phyloP scores from a whole-genome alignment of 441 rosid genomes.

The Rhodomyrtus psidioides region DNA sequence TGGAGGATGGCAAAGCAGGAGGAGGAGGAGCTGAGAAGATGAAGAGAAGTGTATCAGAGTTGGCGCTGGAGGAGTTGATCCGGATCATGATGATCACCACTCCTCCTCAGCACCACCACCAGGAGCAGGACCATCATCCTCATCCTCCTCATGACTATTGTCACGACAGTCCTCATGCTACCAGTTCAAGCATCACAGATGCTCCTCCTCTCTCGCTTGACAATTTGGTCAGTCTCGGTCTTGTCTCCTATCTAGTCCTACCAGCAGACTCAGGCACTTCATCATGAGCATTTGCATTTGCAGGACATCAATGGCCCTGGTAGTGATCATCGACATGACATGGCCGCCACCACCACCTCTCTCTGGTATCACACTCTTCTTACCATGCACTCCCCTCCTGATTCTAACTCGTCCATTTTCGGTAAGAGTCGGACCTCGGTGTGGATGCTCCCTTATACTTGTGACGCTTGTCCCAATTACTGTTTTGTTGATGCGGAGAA shows the following conservation, averaged over 20 bases:
- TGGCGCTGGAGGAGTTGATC: conserved; percentile 36
- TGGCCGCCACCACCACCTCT: conserved; percentile 14
- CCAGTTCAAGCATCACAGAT: neutral
- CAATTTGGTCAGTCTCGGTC: neutral
- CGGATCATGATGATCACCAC: conserved; percentile 18
- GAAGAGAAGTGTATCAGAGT: conserved; percentile 60
- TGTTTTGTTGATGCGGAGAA: neutral
- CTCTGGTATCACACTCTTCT: conserved; percentile 15
- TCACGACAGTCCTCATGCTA: neutral
- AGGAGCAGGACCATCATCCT: no score
- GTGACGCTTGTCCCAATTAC: neutral
- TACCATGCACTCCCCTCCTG: conserved; percentile 1
- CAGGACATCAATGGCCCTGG: neutral
- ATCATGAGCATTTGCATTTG: neutral
- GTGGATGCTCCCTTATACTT: neutral
- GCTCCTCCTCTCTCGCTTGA: neutral
- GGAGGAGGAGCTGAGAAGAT: no score
- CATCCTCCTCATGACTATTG: neutral
- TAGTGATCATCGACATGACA: neutral
- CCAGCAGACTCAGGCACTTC: neutral
- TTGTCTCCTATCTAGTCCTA: neutral
- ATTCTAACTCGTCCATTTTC: conserved; percentile 53
- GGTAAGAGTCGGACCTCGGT: conserved; percentile 15
- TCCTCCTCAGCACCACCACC: neutral
- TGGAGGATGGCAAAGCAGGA: neutral